Evolutionary conservation across 1,139 yeast genomes (phyloP).

Genomic region (Pichia sp.): DNA sequence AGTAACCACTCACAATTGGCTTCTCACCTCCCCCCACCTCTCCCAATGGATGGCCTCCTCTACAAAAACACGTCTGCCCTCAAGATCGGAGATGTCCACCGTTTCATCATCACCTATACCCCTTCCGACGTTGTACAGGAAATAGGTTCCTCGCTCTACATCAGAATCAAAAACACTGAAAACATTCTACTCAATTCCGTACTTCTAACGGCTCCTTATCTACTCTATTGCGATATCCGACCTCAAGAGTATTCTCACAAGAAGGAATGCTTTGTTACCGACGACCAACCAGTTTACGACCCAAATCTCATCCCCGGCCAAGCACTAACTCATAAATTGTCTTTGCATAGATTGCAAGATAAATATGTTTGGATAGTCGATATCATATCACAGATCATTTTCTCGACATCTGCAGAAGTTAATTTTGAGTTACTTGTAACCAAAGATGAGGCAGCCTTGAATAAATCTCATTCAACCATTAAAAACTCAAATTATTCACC

Average conservation of each 20-base stretch:
- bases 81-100: slow-evolving; percentile 51
- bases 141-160: slow-evolving; percentile 35
- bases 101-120: slow-evolving; percentile 30
- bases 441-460: slow-evolving; percentile 39
- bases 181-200: slow-evolving; percentile 78
- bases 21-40: too few relatives aligned
- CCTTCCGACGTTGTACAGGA: slow-evolving; percentile 16
- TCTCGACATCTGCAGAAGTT: slow-evolving; percentile 61
- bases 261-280: slow-evolving; percentile 46
- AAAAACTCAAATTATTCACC: slow-evolving; percentile 25
- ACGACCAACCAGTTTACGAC: slow-evolving; percentile 52
- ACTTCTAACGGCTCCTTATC: slow-evolving; percentile 81
- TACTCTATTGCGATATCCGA: slow-evolving; percentile 77
- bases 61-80: slow-evolving; percentile 29
- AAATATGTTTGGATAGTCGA: slow-evolving; percentile 75
- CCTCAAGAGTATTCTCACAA: slow-evolving; percentile 56
- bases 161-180: slow-evolving; percentile 68
- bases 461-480: slow-evolving; percentile 26
- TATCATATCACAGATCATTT: slow-evolving; percentile 76
- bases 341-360: slow-evolving; percentile 39
- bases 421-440: slow-evolving; percentile 65
- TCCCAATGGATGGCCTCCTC: slow-evolving; percentile 8
- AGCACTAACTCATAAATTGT: slow-evolving; percentile 41
- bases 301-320: slow-evolving; percentile 52
- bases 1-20: too few relatives aligned